Evolutionary conservation across 1,284 basidiomycete genomes (phyloP).

Genomic region (Cutaneotrichosporon cyanovorans): DNA sequence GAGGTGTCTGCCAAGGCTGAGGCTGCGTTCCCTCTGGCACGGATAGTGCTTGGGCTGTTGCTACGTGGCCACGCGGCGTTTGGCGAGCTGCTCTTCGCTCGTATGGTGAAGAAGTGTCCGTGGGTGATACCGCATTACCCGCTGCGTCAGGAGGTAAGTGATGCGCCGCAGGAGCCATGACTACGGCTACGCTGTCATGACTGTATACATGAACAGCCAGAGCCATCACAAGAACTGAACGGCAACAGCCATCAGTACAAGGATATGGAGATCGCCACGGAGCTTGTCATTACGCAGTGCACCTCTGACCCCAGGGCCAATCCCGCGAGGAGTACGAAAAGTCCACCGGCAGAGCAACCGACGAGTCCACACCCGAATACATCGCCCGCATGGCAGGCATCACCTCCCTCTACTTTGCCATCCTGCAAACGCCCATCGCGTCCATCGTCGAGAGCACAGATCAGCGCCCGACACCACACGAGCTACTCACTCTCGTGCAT

Average conservation of each 20-base stretch:
- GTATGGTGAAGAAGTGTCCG: constrained; percentile 70
- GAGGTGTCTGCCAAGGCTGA: constrained; percentile 86
- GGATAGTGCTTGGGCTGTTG: constrained; percentile 64
- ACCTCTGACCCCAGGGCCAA: constrained; percentile 44
- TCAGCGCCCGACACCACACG: constrained; percentile 35
- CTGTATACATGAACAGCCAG: neutral
- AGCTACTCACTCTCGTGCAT: constrained; percentile 47
- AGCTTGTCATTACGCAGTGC: no score
- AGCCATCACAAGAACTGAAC: neutral
- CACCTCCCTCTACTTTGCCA: constrained; percentile 78
- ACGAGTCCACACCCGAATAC: constrained; percentile 60
- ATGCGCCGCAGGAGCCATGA: no score
- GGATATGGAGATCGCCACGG: no score
- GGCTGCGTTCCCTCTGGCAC: constrained; percentile 74
- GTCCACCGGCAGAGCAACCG: constrained; percentile 54
- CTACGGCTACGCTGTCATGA: no score
- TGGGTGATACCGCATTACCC: constrained; percentile 50
- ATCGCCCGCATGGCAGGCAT: constrained; percentile 70
- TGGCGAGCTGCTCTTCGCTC: constrained; percentile 71
- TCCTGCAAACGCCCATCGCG: constrained; percentile 52
- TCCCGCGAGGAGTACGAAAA: constrained; percentile 57
- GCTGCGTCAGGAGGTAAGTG: constrained; percentile 33
- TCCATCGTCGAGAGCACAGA: constrained; percentile 30
- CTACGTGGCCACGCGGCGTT: constrained; percentile 53
- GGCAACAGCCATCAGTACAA: no score